Evolutionary conservation across 768 basidiomycete species (phyloP).

Genomic region (Sarcomyxa edulis): DNA sequence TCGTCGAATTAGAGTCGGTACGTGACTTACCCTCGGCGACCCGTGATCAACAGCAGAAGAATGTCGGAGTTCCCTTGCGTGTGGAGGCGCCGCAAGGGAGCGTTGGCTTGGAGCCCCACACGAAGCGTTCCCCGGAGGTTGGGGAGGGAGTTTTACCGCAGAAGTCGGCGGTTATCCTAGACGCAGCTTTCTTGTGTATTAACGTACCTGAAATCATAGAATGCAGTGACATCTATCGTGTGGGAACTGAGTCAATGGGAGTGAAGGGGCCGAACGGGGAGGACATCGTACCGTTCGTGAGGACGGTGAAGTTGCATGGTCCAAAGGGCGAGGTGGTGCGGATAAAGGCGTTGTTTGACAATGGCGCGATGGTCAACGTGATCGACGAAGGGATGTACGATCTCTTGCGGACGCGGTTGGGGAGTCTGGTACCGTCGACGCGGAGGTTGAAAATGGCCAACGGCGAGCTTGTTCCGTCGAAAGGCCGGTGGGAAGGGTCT

Average conservation of each 20-base stretch:
- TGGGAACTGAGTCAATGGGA: too few species aligned
- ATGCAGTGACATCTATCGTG: too few species aligned
- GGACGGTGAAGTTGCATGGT: too few species aligned
- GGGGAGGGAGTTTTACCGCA: too few species aligned
- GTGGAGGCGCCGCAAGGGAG: background rate
- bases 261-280: too few species aligned
- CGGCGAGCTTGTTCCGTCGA: slow-evolving; percentile 14
- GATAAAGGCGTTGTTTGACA: slow-evolving; percentile 12
- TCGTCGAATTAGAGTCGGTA: slow-evolving; percentile 12
- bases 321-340: too few species aligned
- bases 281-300: too few species aligned
- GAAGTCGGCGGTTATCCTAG: too few species aligned
- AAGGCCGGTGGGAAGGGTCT: slow-evolving; percentile 14
- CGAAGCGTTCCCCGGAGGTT: slow-evolving; percentile 4
- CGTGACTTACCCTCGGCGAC: slow-evolving; percentile 5
- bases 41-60: slow-evolving; percentile 3
- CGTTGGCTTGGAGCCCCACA: slow-evolving; percentile 4
- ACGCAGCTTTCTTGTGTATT: too few species aligned
- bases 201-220: too few species aligned
- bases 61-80: slow-evolving; percentile 3
- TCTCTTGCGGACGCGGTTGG: slow-evolving; percentile 9
- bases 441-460: slow-evolving; percentile 26
- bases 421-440: slow-evolving; percentile 7
- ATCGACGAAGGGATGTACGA: slow-evolving; percentile 12
- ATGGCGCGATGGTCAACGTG: slow-evolving; percentile 18